Evolutionary conservation across 805 yeast species (phyloP), one percentile per base, ranked within the genome.

Genomic region (Candida argentea): DNA sequence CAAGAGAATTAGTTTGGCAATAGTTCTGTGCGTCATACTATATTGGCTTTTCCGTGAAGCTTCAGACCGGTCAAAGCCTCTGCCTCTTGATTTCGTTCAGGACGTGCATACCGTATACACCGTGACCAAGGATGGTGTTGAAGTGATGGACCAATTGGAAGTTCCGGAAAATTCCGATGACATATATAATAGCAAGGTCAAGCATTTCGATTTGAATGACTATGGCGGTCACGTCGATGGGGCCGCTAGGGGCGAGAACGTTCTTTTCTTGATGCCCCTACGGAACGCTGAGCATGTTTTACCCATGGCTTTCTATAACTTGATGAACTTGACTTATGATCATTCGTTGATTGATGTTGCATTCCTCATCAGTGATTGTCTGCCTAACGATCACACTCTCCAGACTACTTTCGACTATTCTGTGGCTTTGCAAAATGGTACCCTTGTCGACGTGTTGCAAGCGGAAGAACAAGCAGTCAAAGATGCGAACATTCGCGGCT

Each of bases 301-400:
- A 36, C 86, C 91, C 8, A 61, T 83, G 61, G 84, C 86, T 66
- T 83, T 85, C 57, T 76, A 77, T 44, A 82, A 84, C 53, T 57
- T 84, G 53, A 81, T 80, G 89, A 83, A 84, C 50, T 59, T 84
- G 53, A 82, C 93, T 1, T 84, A 84, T 48, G 85, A 82, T 31
- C 95, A 85, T 48, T 66, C 70, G 14, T 56, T 82, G 37, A 77
- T 84, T 30, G 94, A 84, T 54, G 61, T 82, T 35, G 87, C 86
- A 11, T 82, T 82, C 44, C 59, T 82, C 44, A 87, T 82, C 3
- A 74, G 84, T 35, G 94, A 82, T 53, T 81, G 91, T 44, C 73
- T 86, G 2, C 62, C 62, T n/a, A 60, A 55, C 16, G 91, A 81
- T 43, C 60, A 60, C 15, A 81, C 91, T 1, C 50, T 79, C 38